These are phyloP conservation scores for Aspergillus fructus DNA, from an alignment of 2,329 filamentous ascomycete species.

Conservation along the genomic window DNA sequence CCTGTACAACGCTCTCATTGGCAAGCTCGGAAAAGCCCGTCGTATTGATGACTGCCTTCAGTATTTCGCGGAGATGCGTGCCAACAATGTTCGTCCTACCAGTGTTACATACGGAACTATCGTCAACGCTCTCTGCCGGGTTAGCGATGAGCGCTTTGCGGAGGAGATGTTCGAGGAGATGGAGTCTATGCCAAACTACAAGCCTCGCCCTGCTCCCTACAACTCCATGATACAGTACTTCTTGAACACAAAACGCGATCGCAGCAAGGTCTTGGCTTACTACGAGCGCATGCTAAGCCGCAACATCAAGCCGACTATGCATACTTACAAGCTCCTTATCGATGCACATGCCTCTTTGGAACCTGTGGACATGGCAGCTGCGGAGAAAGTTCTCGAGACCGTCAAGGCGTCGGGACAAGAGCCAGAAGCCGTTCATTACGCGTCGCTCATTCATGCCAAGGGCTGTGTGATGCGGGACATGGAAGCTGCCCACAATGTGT, in stretches of 20 bases:
- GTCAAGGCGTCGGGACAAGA: conserved; percentile 73
- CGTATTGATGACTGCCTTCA: conserved; percentile 97
- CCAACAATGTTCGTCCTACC: conserved; percentile 86
- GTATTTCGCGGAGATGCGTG: conserved; percentile 97
- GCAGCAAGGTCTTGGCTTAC: conserved; percentile 87
- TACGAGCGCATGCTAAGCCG: conserved; percentile 90
- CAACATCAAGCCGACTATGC: conserved; percentile 85
- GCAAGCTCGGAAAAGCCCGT: conserved; percentile 95
- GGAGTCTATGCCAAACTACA: conserved; percentile 99
- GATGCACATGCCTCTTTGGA: conserved; percentile 94
- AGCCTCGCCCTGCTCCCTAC: conserved; percentile 93
- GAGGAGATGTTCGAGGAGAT: conserved; percentile 99
- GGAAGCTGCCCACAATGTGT: conserved; percentile 75
- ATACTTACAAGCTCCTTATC: conserved; percentile 96
- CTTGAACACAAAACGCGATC: conserved; percentile 94
- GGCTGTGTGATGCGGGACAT: conserved; percentile 94
- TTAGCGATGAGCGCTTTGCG: conserved; percentile 95
- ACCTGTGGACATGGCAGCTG: conserved; percentile 82
- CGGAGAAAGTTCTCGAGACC: conserved; percentile 75
- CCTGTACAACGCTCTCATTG: conserved; percentile 96
- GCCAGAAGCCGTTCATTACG: conserved; percentile 92
- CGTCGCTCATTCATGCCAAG: conserved; percentile 91
- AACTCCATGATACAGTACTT: conserved; percentile 99
- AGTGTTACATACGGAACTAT: conserved; percentile 98
- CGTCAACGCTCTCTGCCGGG: conserved; percentile 94